phyloP scores from a whole-genome alignment of 805 yeast genomes.

The Wickerhamomyces tratensis region DNA sequence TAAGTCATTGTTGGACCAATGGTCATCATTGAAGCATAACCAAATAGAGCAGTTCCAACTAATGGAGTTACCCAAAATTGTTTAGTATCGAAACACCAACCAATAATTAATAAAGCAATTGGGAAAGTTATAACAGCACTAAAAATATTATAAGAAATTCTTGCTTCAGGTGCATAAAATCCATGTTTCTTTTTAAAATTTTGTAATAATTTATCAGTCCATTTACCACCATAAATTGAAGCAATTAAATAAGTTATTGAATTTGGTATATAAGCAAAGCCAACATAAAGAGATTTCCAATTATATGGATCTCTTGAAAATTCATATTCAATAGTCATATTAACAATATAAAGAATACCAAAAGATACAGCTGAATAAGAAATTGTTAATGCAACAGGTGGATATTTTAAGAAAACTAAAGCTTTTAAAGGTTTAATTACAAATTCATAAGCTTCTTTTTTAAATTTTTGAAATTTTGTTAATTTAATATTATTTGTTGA shows the following conservation, averaged over 20 bases:
- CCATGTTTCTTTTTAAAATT: conserved; percentile 54
- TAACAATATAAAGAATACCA: conserved; percentile 60
- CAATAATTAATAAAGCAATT: conserved; percentile 59
- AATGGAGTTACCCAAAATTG: conserved; percentile 73
- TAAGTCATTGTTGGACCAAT: conserved; percentile 78
- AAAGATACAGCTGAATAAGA: conserved; percentile 64
- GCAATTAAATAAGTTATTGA: conserved; percentile 71
- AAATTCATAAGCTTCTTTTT: conserved; percentile 32
- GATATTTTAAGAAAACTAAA: conserved; percentile 50
- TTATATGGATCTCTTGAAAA: conserved; percentile 61
- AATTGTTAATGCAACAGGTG: conserved; percentile 65
- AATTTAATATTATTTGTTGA: not conserved
- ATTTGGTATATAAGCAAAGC: conserved; percentile 75
- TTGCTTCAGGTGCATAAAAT: conserved; percentile 60
- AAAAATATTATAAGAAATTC: conserved; percentile 67
- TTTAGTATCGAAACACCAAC: conserved; percentile 68
- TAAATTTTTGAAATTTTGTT: conserved; percentile 16
- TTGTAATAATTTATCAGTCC: conserved; percentile 57
- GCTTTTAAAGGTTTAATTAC: conserved; percentile 53
- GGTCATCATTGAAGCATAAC: conserved; percentile 75
- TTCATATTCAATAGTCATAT: conserved; percentile 58
- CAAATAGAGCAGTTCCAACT: conserved; percentile 74
- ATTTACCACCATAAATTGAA: conserved; percentile 70
- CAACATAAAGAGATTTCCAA: conserved; percentile 55
- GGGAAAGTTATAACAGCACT: conserved; percentile 56